Evolutionary conservation across 140 eudicot species (phyloP).

Genomic region (Bidens hawaiensis): DNA sequence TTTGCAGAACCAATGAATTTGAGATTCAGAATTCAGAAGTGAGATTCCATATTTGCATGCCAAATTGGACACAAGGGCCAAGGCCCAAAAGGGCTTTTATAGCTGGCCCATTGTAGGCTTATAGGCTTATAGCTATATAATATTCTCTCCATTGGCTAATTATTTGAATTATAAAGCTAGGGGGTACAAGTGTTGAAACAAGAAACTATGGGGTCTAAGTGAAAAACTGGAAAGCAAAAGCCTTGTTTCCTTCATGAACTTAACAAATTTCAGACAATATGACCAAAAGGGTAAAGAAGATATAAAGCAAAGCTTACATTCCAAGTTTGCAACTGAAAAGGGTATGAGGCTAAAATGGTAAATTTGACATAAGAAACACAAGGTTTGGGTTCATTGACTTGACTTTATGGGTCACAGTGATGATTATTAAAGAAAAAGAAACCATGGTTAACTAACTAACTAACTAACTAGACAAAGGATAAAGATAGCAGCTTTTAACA

Average conservation of each 20-base stretch:
- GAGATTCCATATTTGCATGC: constrained; percentile 12
- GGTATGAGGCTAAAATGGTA: constrained; percentile 16
- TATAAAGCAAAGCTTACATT: constrained; percentile 25
- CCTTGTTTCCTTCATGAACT: constrained; percentile 11
- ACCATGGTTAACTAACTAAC: too few relatives aligned
- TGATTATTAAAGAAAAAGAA: constrained; percentile 6
- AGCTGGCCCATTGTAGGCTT: constrained; percentile 11
- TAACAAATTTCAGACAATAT: constrained; percentile 14
- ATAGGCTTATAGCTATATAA: constrained; percentile 27
- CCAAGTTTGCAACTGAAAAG: constrained; percentile 21
- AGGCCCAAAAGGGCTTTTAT: constrained; percentile 17
- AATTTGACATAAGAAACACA: too few relatives aligned
- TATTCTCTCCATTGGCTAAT: constrained; percentile 20
- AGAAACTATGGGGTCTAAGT: not conserved
- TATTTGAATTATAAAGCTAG: not conserved
- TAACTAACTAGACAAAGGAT: constrained; percentile 9
- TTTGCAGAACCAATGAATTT: constrained; percentile 11
- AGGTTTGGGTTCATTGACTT: constrained; percentile 10
- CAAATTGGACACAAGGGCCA: constrained; percentile 16
- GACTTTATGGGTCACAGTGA: constrained; percentile 16
- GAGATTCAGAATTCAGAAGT: constrained; percentile 9
- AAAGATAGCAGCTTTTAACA: constrained; percentile 30
- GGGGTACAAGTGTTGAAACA: constrained; percentile 6
- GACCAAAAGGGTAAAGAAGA: constrained; percentile 10
- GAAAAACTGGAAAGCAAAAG: constrained; percentile 19